These are phyloP conservation scores for Exutisphaerella laricina DNA, from an alignment of 2,329 filamentous ascomycete genomes.

Conservation along the genomic window DNA sequence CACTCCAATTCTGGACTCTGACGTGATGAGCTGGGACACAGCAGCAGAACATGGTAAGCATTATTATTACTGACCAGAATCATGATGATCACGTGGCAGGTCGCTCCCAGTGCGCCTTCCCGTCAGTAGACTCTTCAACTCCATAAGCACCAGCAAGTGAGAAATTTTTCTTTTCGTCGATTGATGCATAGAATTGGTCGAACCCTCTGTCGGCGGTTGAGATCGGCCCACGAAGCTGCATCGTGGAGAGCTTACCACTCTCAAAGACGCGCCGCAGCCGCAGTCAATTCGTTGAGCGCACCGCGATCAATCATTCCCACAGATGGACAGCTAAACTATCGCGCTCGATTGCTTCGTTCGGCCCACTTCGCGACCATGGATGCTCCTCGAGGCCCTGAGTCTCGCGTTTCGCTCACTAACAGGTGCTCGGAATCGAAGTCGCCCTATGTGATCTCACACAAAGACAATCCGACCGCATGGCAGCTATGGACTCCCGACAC, in stretches of 20 bases:
- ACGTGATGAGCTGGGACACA: slow-evolving; percentile 1
- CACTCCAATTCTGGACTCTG: too few relatives aligned
- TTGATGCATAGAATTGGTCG: background rate
- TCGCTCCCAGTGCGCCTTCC: too few relatives aligned
- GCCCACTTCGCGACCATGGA: slow-evolving; percentile 16
- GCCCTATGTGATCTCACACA: slow-evolving; percentile 67
- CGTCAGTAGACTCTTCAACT: too few relatives aligned
- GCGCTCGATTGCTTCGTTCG: background rate
- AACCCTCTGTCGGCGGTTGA: background rate
- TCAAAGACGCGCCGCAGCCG: background rate
- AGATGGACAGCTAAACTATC: background rate
- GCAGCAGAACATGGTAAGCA: too few relatives aligned
- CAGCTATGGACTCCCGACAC: slow-evolving; percentile 78
- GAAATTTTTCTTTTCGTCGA: background rate
- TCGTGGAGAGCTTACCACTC: background rate
- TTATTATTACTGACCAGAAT: too few relatives aligned
- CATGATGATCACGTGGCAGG: too few relatives aligned
- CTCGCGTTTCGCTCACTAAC: slow-evolving; percentile 40
- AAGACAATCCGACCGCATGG: slow-evolving; percentile 82
- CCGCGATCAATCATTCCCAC: background rate
- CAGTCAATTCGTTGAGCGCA: too few relatives aligned
- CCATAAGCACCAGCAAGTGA: background rate
- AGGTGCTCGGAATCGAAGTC: slow-evolving; percentile 57
- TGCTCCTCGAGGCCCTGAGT: slow-evolving; percentile 11
- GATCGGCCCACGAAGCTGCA: slow-evolving; percentile 1